A percentile compares a stretch with the other conserved stretches of the same genome.
Evolutionary conservation across 2,329 filamentous ascomycete species (phyloP).

Genomic region (Thelonectria olida): DNA sequence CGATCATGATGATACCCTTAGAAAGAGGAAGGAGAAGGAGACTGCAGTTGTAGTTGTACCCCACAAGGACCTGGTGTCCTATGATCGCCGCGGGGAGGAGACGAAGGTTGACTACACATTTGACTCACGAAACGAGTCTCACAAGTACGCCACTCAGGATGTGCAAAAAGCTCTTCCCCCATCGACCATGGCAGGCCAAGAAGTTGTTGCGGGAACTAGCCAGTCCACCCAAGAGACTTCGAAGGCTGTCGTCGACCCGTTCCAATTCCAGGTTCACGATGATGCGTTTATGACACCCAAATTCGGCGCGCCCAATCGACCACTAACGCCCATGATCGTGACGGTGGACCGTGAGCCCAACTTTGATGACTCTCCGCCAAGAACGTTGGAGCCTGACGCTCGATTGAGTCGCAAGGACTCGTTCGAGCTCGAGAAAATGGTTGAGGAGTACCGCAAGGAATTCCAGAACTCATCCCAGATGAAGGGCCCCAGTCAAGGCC

Average conservation of each 20-base stretch:
- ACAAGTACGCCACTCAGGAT: conserved; percentile 35
- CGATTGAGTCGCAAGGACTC: conserved; percentile 61
- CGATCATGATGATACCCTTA: conserved; percentile 43
- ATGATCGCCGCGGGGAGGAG: conserved; percentile 38
- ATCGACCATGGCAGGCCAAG: conserved; percentile 41
- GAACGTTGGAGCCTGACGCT: conserved; percentile 38
- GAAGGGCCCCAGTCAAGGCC: conserved; percentile 30
- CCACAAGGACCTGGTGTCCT: conserved; percentile 34
- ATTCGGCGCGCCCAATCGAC: conserved; percentile 49
- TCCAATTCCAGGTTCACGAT: conserved; percentile 65
- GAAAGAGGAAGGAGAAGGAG: conserved; percentile 38
- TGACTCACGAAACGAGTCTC: conserved; percentile 40
- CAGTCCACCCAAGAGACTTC: conserved; percentile 35
- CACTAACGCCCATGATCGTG: conserved; percentile 60
- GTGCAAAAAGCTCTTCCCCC: conserved; percentile 40
- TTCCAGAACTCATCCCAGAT: conserved; percentile 27
- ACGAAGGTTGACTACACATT: conserved; percentile 41
- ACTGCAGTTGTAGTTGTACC: conserved; percentile 39
- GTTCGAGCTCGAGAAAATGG: conserved; percentile 54
- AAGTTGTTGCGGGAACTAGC: conserved; percentile 37
- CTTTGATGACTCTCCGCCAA: conserved; percentile 51
- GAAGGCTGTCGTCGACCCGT: conserved; percentile 60
- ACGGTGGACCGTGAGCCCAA: conserved; percentile 64
- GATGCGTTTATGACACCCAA: conserved; percentile 60
- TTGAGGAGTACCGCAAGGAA: conserved; percentile 42